A percentile compares a stretch with the other conserved stretches of the same genome.
These are phyloP conservation scores for Pyrenopolyporus hunteri DNA, from an alignment of 495 filamentous ascomycete species.

Conservation along the genomic window DNA sequence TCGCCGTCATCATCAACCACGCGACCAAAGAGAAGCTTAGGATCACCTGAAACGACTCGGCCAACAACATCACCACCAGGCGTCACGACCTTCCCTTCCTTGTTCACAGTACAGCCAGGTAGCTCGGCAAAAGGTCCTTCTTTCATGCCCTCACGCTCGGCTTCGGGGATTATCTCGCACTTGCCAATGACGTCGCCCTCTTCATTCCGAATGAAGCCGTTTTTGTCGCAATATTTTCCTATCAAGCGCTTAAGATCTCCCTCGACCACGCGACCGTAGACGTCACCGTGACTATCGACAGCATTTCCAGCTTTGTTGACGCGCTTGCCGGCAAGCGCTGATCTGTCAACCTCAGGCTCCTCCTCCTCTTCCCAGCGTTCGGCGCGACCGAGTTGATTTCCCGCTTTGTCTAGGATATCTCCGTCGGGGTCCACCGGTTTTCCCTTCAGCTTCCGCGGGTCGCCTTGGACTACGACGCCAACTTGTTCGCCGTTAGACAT, in stretches of 20 bases:
- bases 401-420: constrained; percentile 79
- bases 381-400: constrained; percentile 78
- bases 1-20: constrained; percentile 84
- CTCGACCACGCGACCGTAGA: constrained; percentile 77
- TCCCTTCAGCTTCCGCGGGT: constrained; percentile 74
- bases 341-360: constrained; percentile 66
- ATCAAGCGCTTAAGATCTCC: constrained; percentile 73
- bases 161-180: constrained; percentile 79
- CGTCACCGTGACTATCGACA: constrained; percentile 74
- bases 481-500: constrained; percentile 72
- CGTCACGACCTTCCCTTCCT: constrained; percentile 75
- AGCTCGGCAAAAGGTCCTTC: constrained; percentile 84
- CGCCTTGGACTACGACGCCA: constrained; percentile 77
- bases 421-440: constrained; percentile 81
- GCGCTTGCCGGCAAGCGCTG: constrained; percentile 76
- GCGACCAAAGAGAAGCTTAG: constrained; percentile 73
- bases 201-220: constrained; percentile 83
- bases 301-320: constrained; percentile 88
- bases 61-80: constrained; percentile 71
- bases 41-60: constrained; percentile 73
- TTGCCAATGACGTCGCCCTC: constrained; percentile 77
- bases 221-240: constrained; percentile 80
- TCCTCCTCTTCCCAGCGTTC: constrained; percentile 65
- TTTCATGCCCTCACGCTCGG: constrained; percentile 66
- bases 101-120: constrained; percentile 71